These are phyloP conservation scores for Pseudognaphalium luteoalbum DNA, from an alignment of 129 eudicot species.

Conservation along the genomic window DNA sequence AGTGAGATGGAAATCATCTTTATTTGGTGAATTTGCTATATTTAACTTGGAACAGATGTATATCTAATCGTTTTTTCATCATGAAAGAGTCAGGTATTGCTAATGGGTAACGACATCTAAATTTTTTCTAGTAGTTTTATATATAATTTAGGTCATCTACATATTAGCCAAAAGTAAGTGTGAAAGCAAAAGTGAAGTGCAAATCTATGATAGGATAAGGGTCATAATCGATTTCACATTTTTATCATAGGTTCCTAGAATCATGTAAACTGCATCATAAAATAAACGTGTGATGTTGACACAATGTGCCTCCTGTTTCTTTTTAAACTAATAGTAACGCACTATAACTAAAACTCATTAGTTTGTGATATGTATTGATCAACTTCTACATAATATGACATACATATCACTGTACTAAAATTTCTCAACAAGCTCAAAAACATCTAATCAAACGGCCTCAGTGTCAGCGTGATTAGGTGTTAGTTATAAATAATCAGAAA, in stretches of 20 bases:
- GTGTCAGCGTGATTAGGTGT: neutral
- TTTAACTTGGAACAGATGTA: constrained; percentile 28
- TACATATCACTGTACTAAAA: neutral
- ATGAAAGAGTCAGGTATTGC: constrained; percentile 28
- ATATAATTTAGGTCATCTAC: constrained; percentile 11
- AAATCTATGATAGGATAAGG: constrained; percentile 31
- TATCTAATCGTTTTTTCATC: constrained; percentile 34
- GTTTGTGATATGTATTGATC: neutral
- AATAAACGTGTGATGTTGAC: constrained; percentile 30
- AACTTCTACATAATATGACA: neutral
- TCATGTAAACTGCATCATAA: constrained; percentile 23
- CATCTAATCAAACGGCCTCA: neutral
- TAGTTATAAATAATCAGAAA: constrained; percentile 1
- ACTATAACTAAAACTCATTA: neutral
- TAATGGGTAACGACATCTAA: constrained; percentile 5
- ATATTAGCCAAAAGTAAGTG: constrained; percentile 35
- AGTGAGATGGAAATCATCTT: constrained; percentile 51
- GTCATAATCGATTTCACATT: neutral
- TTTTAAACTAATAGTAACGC: neutral
- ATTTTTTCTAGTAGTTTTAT: constrained; percentile 11
- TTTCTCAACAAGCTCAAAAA: constrained; percentile 12
- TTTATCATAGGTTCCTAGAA: constrained; percentile 21
- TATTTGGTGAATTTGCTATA: constrained; percentile 19
- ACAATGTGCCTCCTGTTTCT: constrained; percentile 18
- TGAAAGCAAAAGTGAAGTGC: constrained; percentile 30